Percentiles rank a stretch among this genome's conserved stretches.
Conservation (phyloP, 2,329 filamentous ascomycete genomes). For the Xenoacremonium recifei region DNA sequence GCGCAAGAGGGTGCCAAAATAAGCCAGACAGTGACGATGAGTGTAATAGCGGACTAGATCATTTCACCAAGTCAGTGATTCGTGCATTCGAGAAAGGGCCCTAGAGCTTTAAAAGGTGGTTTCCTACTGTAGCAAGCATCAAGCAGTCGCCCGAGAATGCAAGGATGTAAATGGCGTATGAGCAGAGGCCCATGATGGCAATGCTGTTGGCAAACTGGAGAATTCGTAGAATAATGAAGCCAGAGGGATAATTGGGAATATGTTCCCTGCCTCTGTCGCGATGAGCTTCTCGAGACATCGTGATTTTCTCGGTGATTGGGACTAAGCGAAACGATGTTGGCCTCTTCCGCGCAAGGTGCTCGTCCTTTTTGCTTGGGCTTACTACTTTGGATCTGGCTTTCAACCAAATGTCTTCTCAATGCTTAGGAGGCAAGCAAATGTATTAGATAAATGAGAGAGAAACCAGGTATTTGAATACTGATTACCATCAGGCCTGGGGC, state of each 20-base stretch:
- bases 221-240: constrained; percentile 43
- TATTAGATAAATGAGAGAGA: too few species aligned
- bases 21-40: constrained; percentile 47
- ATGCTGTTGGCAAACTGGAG: constrained; percentile 46
- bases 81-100: not conserved
- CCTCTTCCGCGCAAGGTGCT: too few species aligned
- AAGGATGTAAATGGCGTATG: constrained; percentile 37
- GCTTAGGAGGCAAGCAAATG: too few species aligned
- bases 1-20: constrained; percentile 41
- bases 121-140: constrained; percentile 40
- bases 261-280: too few species aligned
- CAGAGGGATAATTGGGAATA: constrained; percentile 42
- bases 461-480: too few species aligned
- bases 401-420: too few species aligned
- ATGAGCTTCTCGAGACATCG: too few species aligned
- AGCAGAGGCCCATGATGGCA: constrained; percentile 45
- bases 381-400: too few species aligned
- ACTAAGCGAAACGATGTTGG: too few species aligned
- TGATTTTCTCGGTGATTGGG: too few species aligned
- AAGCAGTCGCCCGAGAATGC: constrained; percentile 36
- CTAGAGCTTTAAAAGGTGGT: constrained; percentile 1
- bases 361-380: too few species aligned
- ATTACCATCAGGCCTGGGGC: too few species aligned
- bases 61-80: constrained; percentile 6
- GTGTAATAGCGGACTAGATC: constrained; percentile 39